Conservation (phyloP, 768 basidiomycete genomes). For the Boletus tylopilopsis region DNA sequence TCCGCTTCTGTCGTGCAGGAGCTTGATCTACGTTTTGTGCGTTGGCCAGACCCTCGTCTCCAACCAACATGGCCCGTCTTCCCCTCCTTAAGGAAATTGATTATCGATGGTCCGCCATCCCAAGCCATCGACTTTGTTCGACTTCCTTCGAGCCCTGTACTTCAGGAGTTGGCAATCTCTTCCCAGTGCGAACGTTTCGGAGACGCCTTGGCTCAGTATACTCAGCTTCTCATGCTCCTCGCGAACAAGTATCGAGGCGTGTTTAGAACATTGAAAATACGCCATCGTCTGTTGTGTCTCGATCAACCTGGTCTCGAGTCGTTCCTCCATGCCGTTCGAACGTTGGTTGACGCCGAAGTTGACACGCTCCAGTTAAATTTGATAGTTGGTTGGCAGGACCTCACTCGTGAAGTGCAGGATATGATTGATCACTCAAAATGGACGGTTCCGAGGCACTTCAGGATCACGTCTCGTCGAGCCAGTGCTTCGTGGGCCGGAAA, state of each 20-base stretch:
- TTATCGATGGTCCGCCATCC: slow-evolving; percentile 17
- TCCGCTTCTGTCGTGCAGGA: slow-evolving; percentile 17
- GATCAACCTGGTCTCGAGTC: slow-evolving; percentile 12
- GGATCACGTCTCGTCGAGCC: slow-evolving; percentile 8
- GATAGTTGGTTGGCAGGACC: slow-evolving; percentile 14
- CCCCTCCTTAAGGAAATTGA: slow-evolving; percentile 19
- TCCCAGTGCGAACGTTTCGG: slow-evolving; percentile 15
- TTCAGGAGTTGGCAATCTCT: slow-evolving; percentile 16
- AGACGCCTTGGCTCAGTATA: slow-evolving; percentile 9
- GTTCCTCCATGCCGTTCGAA: slow-evolving; percentile 17
- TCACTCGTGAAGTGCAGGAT: slow-evolving; percentile 18
- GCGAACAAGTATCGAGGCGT: slow-evolving; percentile 21
- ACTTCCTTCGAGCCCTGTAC: slow-evolving; percentile 15
- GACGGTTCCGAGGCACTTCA: slow-evolving; percentile 12
- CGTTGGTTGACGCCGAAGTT: slow-evolving; percentile 12
- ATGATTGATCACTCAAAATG: slow-evolving; percentile 22
- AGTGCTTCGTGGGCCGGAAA: slow-evolving; percentile 8
- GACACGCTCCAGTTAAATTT: slow-evolving; percentile 12
- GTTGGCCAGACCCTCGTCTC: slow-evolving; percentile 21
- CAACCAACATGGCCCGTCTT: slow-evolving; percentile 19
- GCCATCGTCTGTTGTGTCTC: slow-evolving; percentile 15
- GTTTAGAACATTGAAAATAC: slow-evolving; percentile 17
- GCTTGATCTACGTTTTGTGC: slow-evolving; percentile 23
- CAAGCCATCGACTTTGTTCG: slow-evolving; percentile 22
- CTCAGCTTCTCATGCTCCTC: slow-evolving; percentile 17